Percentiles rank a stretch among this genome's conserved stretches.
phyloP scores from a whole-genome alignment of 805 yeast species.

The Brettanomyces custersianus region DNA sequence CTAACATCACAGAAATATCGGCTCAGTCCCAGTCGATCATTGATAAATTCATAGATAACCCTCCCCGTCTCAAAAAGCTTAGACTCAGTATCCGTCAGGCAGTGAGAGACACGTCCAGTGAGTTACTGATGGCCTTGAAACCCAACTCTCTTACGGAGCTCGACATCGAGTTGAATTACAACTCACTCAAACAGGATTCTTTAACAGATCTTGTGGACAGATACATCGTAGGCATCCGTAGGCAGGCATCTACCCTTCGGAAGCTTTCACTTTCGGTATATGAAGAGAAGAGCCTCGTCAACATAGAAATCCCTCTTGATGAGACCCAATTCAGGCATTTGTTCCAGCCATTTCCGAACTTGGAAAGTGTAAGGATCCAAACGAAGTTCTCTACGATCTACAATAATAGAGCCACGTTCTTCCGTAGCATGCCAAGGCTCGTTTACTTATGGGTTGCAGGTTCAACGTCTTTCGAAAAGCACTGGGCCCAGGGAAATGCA shows the following conservation, averaged over 20 bases:
- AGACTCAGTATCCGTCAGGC: constrained; percentile 18
- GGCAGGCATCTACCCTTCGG: constrained; percentile 11
- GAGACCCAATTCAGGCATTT: constrained; percentile 11
- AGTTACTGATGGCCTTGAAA: constrained; percentile 8
- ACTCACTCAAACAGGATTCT: constrained; percentile 10
- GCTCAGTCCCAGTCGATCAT: not conserved
- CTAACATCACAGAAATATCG: constrained; percentile 1
- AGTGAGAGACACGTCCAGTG: constrained; percentile 11
- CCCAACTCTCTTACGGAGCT: constrained; percentile 16
- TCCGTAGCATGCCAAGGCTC: constrained; percentile 23
- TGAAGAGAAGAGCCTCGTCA: constrained; percentile 13
- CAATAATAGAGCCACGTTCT: constrained; percentile 18
- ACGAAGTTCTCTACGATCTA: constrained; percentile 23
- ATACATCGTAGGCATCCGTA: constrained; percentile 10
- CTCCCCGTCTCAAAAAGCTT: constrained; percentile 3
- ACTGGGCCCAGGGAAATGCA: constrained; percentile 45
- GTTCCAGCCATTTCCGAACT: constrained; percentile 11
- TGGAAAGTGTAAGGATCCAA: constrained; percentile 34
- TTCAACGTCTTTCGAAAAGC: constrained; percentile 41
- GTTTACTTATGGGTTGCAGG: constrained; percentile 38
- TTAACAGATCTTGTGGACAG: constrained; percentile 10
- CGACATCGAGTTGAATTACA: constrained; percentile 16
- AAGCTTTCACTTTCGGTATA: constrained; percentile 19
- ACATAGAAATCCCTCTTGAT: constrained; percentile 12
- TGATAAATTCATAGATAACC: not conserved